Evolutionary conservation across 2,329 filamentous ascomycete species (phyloP).

Genomic region (Fusarium transvaalense): DNA sequence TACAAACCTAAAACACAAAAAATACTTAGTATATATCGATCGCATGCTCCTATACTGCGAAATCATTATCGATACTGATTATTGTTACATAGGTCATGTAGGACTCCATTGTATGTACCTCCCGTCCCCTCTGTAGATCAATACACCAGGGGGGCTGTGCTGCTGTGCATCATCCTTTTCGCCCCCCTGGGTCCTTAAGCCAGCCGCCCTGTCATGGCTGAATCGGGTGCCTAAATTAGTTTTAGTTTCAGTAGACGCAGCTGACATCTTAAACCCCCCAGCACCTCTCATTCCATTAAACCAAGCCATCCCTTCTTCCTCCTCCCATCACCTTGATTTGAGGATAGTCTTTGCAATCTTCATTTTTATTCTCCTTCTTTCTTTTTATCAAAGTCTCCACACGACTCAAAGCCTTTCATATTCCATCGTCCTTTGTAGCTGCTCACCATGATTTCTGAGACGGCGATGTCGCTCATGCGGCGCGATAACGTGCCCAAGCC

Average conservation of each 20-base stretch:
- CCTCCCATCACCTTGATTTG: slow-evolving; percentile 5
- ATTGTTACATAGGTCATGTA: neutral
- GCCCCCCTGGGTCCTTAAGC: slow-evolving; percentile 2
- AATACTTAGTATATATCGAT: neutral
- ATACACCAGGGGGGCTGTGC: slow-evolving; percentile 25
- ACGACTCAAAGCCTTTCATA: neutral
- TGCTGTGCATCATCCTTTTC: slow-evolving; percentile 25
- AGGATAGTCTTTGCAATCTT: slow-evolving; percentile 11
- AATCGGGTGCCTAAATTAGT: slow-evolving; percentile 17
- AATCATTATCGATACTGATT: neutral
- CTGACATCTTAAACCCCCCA: slow-evolving; percentile 29
- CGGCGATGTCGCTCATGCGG: slow-evolving; percentile 45
- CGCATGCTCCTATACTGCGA: neutral
- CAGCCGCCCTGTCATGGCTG: slow-evolving; percentile 21
- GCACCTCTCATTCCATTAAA: slow-evolving; percentile 22
- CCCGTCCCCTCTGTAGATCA: slow-evolving; percentile 10
- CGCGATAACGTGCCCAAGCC: slow-evolving; percentile 50
- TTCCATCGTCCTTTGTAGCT: neutral
- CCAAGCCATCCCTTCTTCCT: slow-evolving; percentile 15
- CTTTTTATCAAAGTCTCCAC: slow-evolving; percentile 2
- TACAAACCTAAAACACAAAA: neutral
- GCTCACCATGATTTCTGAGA: slow-evolving; percentile 37
- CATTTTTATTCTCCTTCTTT: slow-evolving; percentile 3
- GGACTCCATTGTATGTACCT: neutral
- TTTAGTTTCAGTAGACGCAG: slow-evolving; percentile 27